Conservation (phyloP, 2,329 filamentous ascomycete species). For the Aspergillus jensenii region DNA sequence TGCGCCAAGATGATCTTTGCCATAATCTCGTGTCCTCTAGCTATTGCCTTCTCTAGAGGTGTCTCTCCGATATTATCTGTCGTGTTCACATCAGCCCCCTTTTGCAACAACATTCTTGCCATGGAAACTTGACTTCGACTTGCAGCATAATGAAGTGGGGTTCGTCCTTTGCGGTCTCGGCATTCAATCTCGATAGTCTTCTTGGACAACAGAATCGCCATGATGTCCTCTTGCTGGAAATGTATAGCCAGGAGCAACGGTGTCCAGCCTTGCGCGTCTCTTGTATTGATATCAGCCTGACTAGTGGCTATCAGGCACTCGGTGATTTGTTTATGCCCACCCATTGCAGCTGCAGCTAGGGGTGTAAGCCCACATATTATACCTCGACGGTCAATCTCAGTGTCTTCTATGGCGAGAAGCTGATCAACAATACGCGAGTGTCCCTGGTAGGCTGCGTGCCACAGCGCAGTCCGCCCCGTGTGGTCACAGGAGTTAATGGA, state of each 20-base stretch:
- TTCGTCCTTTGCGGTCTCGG: neutral
- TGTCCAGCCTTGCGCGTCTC: neutral
- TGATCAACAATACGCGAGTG: neutral
- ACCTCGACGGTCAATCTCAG: neutral
- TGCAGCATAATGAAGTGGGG: neutral
- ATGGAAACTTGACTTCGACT: neutral
- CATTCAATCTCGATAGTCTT: neutral
- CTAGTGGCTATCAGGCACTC: neutral
- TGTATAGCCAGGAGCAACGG: neutral
- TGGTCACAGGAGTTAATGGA: neutral
- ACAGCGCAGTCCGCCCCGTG: neutral
- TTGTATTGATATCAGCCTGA: neutral
- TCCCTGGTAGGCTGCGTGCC: neutral
- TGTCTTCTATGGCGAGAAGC: neutral
- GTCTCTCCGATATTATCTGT: neutral
- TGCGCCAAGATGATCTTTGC: neutral
- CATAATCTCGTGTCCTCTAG: neutral
- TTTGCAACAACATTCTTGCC: neutral
- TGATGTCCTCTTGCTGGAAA: neutral
- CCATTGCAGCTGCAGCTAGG: neutral
- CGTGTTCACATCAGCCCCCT: neutral
- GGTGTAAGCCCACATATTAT: neutral
- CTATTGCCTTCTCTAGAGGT: neutral
- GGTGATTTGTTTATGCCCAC: neutral
- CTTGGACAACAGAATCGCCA: neutral